These are phyloP conservation scores for Sporothrix variecibatus DNA, from an alignment of 2,329 filamentous ascomycete species.

Conservation along the genomic window DNA sequence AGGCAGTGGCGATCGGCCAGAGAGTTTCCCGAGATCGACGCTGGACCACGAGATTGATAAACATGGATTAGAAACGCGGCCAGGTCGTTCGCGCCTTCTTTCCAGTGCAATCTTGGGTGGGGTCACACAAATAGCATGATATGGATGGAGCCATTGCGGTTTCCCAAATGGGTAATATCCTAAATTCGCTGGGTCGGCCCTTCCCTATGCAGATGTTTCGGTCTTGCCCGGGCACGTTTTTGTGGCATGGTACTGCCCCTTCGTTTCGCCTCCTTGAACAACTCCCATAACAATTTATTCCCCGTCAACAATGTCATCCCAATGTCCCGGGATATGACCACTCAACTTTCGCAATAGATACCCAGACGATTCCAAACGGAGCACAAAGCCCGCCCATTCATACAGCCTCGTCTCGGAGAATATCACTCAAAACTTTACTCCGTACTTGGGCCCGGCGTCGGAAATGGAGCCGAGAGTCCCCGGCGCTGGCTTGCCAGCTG, in stretches of 20 bases:
- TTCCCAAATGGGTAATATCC: background rate
- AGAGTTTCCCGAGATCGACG: background rate
- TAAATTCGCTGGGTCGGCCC: background rate
- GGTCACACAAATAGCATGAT: background rate
- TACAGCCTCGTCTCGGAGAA: background rate
- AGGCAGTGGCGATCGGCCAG: background rate
- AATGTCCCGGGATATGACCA: background rate
- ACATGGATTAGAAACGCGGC: background rate
- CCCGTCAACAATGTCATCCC: background rate
- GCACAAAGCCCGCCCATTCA: background rate
- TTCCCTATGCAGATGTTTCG: background rate
- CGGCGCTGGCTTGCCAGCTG: background rate
- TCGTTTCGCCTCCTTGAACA: background rate
- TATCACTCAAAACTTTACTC: background rate
- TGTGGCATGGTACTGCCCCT: background rate
- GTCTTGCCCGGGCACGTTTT: background rate
- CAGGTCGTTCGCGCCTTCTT: constrained; percentile 3
- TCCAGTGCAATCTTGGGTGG: background rate
- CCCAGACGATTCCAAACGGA: background rate
- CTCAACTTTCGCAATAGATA: background rate
- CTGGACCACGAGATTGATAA: background rate
- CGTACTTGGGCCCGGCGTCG: background rate
- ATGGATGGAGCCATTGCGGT: background rate
- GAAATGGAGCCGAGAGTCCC: background rate
- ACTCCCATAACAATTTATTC: background rate